phyloP scores from a whole-genome alignment of 305 asterid genomes.

The Salvia sclarea region DNA sequence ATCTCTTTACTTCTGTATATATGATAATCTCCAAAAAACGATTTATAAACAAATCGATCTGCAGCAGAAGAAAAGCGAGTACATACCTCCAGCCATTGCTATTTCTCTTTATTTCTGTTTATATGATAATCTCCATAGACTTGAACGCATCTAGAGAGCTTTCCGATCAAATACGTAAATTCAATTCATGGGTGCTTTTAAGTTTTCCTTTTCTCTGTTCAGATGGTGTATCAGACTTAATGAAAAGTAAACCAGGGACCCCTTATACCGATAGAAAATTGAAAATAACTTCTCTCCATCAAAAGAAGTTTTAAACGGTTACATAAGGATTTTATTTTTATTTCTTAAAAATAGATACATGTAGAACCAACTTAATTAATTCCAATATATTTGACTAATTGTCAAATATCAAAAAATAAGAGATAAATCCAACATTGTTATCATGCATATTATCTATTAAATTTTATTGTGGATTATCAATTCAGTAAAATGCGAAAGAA shows the following conservation, averaged over 20 bases:
- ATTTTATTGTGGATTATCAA: no score
- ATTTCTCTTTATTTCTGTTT: neutral
- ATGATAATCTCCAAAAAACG: no score
- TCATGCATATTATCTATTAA: no score
- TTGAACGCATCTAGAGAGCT: neutral
- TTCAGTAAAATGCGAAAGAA: no score
- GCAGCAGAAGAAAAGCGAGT: no score
- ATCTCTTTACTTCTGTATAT: no score
- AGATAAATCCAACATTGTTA: neutral
- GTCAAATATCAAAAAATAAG: neutral
- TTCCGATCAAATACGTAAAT: neutral
- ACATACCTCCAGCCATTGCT: neutral
- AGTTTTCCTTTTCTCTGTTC: neutral
- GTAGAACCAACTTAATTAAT: neutral
- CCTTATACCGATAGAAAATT: neutral
- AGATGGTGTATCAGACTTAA: neutral
- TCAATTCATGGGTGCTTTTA: neutral
- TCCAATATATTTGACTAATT: neutral
- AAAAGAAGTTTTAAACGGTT: neutral
- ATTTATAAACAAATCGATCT: neutral
- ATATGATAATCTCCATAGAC: neutral
- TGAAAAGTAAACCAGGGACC: neutral
- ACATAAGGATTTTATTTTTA: neutral
- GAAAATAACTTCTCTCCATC: neutral
- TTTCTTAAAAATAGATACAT: neutral